A percentile compares a stretch with the other conserved stretches of the same genome.
Evolutionary conservation across 78 protist species (phyloP).

Genomic region (Polysphondylium violaceum): DNA sequence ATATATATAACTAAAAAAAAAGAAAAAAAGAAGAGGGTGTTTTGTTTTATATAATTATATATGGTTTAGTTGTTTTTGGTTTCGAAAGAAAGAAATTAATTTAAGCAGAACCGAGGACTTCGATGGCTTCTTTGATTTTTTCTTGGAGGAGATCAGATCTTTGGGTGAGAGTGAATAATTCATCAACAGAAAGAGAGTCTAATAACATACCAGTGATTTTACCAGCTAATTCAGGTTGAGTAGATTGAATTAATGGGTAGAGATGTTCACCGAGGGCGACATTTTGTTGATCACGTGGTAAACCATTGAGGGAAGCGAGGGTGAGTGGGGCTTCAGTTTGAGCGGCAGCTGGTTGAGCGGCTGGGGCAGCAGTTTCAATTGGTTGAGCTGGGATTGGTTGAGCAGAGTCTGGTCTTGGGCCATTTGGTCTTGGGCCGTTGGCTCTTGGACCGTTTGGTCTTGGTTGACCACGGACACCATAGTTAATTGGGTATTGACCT

Average conservation of each 20-base stretch:
- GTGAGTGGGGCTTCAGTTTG: conserved; percentile 43
- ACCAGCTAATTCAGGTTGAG: conserved; percentile 84
- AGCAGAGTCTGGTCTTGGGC: conserved; percentile 4
- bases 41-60: no score
- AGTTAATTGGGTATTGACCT: conserved; percentile 38
- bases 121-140: conserved; percentile 85
- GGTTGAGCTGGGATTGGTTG: conserved; percentile 28
- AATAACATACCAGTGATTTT: conserved; percentile 91
- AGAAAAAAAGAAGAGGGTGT: no score
- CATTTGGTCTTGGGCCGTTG: conserved; percentile 56
- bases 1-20: no score
- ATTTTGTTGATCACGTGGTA: conserved; percentile 81
- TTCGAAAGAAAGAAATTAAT: background rate
- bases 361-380: background rate
- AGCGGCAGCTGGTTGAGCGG: conserved; percentile 9
- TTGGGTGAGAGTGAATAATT: conserved; percentile 72
- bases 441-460: conserved; percentile 36
- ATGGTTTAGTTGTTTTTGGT: background rate
- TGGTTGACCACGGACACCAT: conserved; percentile 21
- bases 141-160: conserved; percentile 51
- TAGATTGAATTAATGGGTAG: conserved; percentile 80
- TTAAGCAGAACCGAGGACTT: conserved; percentile 42
- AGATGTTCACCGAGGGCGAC: conserved; percentile 75
- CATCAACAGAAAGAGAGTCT: conserved; percentile 77
- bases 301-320: conserved; percentile 10